A percentile compares a stretch with the other conserved stretches of the same genome.
Evolutionary conservation across 1,139 yeast species (phyloP).

Genomic region (Scheffersomyces cryptocercus): DNA sequence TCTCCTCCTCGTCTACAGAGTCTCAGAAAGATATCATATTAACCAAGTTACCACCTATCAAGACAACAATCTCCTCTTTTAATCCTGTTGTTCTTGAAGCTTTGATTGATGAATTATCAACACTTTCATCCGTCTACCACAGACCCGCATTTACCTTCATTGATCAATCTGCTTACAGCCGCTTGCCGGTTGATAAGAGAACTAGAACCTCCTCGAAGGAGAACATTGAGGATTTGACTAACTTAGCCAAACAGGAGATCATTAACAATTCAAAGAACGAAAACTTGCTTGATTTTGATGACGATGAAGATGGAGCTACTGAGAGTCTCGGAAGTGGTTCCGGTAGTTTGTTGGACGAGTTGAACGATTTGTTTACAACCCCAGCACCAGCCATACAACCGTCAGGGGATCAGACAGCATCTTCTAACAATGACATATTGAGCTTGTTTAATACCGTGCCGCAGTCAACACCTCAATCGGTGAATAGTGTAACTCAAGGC

Average conservation of each 20-base stretch:
- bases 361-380: constrained; percentile 63
- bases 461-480: constrained; percentile 6
- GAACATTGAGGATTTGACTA: constrained; percentile 73
- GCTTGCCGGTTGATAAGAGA: constrained; percentile 24
- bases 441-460: constrained; percentile 36
- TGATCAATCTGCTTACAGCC: constrained; percentile 35
- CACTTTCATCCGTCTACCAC: constrained; percentile 87
- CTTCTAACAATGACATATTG: constrained; percentile 44
- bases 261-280: constrained; percentile 70
- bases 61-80: constrained; percentile 69
- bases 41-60: constrained; percentile 67
- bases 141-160: constrained; percentile 75
- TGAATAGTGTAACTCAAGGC: constrained; percentile 14
- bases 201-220: constrained; percentile 24
- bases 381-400: constrained; percentile 19
- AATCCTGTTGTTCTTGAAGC: constrained; percentile 69
- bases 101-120: constrained; percentile 73
- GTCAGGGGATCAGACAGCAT: neutral
- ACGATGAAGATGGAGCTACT: constrained; percentile 49
- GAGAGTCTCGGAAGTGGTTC: constrained; percentile 8
- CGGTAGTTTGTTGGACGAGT: constrained; percentile 55
- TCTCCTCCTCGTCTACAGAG: constrained; percentile 55
- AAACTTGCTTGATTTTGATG: constrained; percentile 79
- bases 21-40: constrained; percentile 54
- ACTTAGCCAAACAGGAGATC: constrained; percentile 76